phyloP scores from a whole-genome alignment of 2,329 filamentous ascomycete genomes.

The Grosmannia serpens region DNA sequence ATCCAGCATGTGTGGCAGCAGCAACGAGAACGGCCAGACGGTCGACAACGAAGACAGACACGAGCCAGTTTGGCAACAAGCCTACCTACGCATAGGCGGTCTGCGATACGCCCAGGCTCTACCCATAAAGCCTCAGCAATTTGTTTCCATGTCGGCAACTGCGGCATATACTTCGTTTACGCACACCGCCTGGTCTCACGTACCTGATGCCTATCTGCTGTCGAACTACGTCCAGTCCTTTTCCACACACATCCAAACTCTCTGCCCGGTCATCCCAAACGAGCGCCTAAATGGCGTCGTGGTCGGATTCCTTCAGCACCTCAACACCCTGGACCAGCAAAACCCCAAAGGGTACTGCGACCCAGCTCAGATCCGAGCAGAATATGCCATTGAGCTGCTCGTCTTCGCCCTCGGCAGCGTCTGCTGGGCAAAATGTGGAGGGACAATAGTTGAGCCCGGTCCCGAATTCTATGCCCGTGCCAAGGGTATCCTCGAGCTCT shows the following conservation, averaged over 20 bases:
- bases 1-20: no score
- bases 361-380: background rate
- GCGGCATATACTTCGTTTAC: background rate
- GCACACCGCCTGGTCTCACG: background rate
- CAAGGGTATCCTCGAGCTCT: conserved; percentile 3
- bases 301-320: background rate
- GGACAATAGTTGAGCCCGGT: conserved; percentile 1
- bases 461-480: conserved; percentile 6
- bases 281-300: background rate
- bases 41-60: background rate
- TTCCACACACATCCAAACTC: conserved; percentile 4
- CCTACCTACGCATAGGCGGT: background rate
- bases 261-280: conserved; percentile 7
- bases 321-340: background rate
- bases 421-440: conserved; percentile 7
- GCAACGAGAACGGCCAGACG: no score
- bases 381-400: conserved; percentile 7
- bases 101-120: background rate
- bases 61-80: background rate
- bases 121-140: background rate
- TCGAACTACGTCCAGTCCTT: conserved; percentile 1
- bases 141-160: background rate
- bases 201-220: background rate
- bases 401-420: conserved; percentile 11
- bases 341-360: background rate